Evolutionary conservation across 1,284 basidiomycete genomes (phyloP).

Genomic region (Xanthoconium separans): DNA sequence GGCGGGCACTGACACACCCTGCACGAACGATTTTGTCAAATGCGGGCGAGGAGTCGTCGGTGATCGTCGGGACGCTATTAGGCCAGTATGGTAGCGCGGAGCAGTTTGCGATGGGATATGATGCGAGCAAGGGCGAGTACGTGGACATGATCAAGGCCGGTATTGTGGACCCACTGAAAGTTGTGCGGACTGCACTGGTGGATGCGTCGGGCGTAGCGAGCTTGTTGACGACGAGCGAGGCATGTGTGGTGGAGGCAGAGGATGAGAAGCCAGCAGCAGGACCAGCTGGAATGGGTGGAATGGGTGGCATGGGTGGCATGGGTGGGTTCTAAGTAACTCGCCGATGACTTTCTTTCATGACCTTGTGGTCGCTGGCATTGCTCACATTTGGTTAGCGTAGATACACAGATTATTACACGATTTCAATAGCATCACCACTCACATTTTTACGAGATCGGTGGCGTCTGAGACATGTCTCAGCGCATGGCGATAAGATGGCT

Average conservation of each 20-base stretch:
- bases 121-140: conserved; percentile 89
- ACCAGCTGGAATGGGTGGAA: conserved; percentile 53
- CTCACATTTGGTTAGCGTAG: conserved; percentile 14
- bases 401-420: conserved; percentile 6
- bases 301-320: conserved; percentile 72
- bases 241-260: conserved; percentile 87
- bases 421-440: conserved; percentile 30
- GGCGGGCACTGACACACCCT: conserved; percentile 82
- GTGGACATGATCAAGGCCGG: conserved; percentile 93
- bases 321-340: conserved; percentile 39
- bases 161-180: conserved; percentile 94
- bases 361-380: conserved; percentile 8
- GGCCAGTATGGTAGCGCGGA: conserved; percentile 63
- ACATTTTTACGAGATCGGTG: not conserved
- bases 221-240: conserved; percentile 91
- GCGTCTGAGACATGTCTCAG: not conserved
- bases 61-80: conserved; percentile 88
- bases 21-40: conserved; percentile 91
- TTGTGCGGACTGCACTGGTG: conserved; percentile 87
- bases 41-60: conserved; percentile 92
- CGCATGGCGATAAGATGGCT: not conserved
- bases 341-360: conserved; percentile 7
- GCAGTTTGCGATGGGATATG: conserved; percentile 88
- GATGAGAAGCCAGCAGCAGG: conserved; percentile 72
- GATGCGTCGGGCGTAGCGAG: conserved; percentile 88